phyloP scores from a whole-genome alignment of 202 grass and related monocot genomes.

The Panicum hallii region DNA sequence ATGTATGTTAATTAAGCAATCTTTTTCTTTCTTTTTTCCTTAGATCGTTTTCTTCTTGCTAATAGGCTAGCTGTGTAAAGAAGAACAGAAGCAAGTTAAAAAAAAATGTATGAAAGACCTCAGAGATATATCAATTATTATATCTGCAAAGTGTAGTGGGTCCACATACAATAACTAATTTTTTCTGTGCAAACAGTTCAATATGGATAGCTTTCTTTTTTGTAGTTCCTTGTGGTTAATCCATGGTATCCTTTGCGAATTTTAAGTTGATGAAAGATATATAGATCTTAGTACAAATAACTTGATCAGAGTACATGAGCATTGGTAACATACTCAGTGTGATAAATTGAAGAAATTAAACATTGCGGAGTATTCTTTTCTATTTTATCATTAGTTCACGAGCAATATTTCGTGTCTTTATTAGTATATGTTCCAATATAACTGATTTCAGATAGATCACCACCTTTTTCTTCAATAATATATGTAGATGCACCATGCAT shows the following conservation, averaged over 20 bases:
- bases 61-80: background rate
- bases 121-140: background rate
- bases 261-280: background rate
- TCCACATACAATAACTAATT: background rate
- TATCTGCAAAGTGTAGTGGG: background rate
- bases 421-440: background rate
- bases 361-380: background rate
- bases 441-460: background rate
- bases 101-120: background rate
- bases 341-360: background rate
- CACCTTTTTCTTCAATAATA: background rate
- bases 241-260: background rate
- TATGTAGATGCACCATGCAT: conserved; percentile 1
- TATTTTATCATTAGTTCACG: background rate
- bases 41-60: background rate
- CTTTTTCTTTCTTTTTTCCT: background rate
- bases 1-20: conserved; percentile 65
- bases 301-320: background rate
- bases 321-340: background rate
- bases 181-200: background rate
- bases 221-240: background rate
- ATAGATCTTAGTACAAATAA: background rate
- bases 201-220: background rate
- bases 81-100: background rate
- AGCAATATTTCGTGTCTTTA: background rate